phyloP scores from a whole-genome alignment of 1,284 basidiomycete genomes.

The Trametes sp. region DNA sequence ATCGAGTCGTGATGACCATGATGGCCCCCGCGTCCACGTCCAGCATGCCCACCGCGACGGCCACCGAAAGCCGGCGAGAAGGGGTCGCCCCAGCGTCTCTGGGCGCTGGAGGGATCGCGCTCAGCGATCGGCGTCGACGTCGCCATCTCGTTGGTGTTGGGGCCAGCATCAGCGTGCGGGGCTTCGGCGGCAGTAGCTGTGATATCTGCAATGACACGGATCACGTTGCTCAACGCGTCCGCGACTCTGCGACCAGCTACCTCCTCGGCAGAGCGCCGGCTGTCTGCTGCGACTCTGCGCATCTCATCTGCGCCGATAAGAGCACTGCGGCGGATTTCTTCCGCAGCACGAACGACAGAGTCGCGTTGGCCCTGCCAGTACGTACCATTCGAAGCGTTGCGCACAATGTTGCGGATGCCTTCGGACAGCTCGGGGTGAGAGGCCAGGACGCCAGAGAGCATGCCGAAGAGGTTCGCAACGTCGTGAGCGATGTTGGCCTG shows the following conservation, averaged over 20 bases:
- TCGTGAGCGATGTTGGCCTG: slow-evolving; percentile 60
- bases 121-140: slow-evolving; percentile 34
- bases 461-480: slow-evolving; percentile 63
- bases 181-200: slow-evolving; percentile 23
- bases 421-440: slow-evolving; percentile 76
- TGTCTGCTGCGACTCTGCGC: slow-evolving; percentile 50
- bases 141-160: slow-evolving; percentile 23
- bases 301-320: slow-evolving; percentile 46
- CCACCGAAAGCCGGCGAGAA: not conserved
- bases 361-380: slow-evolving; percentile 74
- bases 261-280: slow-evolving; percentile 59
- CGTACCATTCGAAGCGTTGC: slow-evolving; percentile 65
- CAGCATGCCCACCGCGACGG: slow-evolving; percentile 14
- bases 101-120: not conserved
- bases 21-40: slow-evolving; percentile 12
- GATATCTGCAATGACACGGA: slow-evolving; percentile 59
- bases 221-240: slow-evolving; percentile 66
- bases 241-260: slow-evolving; percentile 70
- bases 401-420: slow-evolving; percentile 65
- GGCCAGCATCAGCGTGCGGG: slow-evolving; percentile 2
- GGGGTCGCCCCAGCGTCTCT: not conserved
- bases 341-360: slow-evolving; percentile 60
- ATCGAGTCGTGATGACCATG: slow-evolving; percentile 7
- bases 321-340: slow-evolving; percentile 54
- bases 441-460: slow-evolving; percentile 58